phyloP scores from a whole-genome alignment of 108 stramenopile species.

The Nitzschia palea region DNA sequence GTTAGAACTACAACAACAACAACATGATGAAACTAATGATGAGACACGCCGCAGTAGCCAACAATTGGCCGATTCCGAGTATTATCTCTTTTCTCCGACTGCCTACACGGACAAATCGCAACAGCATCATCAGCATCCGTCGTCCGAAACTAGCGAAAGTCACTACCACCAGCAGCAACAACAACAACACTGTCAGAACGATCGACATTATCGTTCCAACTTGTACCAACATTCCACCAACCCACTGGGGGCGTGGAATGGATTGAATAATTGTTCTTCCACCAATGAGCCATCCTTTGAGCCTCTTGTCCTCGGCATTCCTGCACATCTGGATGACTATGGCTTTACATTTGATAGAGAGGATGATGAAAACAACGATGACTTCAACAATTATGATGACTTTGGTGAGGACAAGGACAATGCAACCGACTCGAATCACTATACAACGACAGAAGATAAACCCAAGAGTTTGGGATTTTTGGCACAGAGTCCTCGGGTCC shows the following conservation, averaged over 20 bases:
- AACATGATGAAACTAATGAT: background rate
- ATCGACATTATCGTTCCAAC: background rate
- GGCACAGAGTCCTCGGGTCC: background rate
- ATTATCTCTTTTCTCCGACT: constrained; percentile 14
- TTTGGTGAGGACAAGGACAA: no score
- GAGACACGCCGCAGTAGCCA: background rate
- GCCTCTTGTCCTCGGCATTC: background rate
- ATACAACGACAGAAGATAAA: background rate
- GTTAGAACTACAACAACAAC: constrained; percentile 76
- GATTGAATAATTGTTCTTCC: background rate
- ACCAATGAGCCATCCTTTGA: background rate
- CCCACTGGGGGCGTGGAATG: constrained; percentile 3
- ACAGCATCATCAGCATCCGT: background rate
- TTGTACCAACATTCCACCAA: constrained; percentile 8
- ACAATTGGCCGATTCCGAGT: constrained; percentile 10
- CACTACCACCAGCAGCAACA: background rate
- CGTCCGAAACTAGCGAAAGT: no score
- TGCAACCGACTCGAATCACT: background rate
- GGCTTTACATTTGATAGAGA: constrained; percentile 48
- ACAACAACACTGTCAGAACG: constrained; percentile 6
- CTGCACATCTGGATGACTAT: constrained; percentile 32
- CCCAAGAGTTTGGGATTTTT: background rate
- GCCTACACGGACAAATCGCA: background rate
- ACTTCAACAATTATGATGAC: background rate
- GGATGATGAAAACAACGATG: background rate